A percentile compares a stretch with the other conserved stretches of the same genome.
Conservation (phyloP, 2,329 filamentous ascomycete species). For the Corinectria fuckeliana region DNA sequence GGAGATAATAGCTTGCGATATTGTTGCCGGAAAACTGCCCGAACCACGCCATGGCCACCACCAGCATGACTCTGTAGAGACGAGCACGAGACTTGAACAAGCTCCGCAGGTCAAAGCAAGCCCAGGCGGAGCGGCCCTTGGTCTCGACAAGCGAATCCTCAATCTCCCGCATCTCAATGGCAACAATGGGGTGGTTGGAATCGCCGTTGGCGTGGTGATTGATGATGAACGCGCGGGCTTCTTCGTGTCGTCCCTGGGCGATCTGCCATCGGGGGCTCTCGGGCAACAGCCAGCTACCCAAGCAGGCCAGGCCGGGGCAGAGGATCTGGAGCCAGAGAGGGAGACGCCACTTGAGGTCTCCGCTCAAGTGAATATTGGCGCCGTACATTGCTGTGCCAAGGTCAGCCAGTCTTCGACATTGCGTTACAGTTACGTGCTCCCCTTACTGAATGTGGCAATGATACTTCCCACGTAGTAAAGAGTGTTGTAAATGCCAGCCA, state of each 20-base stretch:
- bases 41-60: slow-evolving; percentile 48
- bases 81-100: slow-evolving; percentile 44
- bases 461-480: slow-evolving; percentile 48
- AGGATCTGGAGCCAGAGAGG: slow-evolving; percentile 28
- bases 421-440: too few species aligned
- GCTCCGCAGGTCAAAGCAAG: slow-evolving; percentile 45
- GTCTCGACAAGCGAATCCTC: slow-evolving; percentile 37
- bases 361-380: slow-evolving; percentile 20
- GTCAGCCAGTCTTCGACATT: too few species aligned
- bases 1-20: slow-evolving; percentile 40
- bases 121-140: slow-evolving; percentile 41
- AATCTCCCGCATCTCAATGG: slow-evolving; percentile 45
- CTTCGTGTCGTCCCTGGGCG: background rate
- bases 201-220: slow-evolving; percentile 60
- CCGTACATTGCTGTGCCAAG: slow-evolving; percentile 27
- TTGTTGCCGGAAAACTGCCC: slow-evolving; percentile 49
- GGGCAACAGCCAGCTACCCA: slow-evolving; percentile 56
- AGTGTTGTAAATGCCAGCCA: slow-evolving; percentile 61
- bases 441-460: background rate
- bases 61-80: slow-evolving; percentile 45
- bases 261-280: slow-evolving; percentile 64
- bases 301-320: slow-evolving; percentile 22
- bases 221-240: background rate
- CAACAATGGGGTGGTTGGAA: slow-evolving; percentile 55
- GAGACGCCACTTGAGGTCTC: slow-evolving; percentile 30